Base-by-base conservation (phyloP, 2,329 filamentous ascomycete species). In the Pestalotiopsis sp. region DNA sequence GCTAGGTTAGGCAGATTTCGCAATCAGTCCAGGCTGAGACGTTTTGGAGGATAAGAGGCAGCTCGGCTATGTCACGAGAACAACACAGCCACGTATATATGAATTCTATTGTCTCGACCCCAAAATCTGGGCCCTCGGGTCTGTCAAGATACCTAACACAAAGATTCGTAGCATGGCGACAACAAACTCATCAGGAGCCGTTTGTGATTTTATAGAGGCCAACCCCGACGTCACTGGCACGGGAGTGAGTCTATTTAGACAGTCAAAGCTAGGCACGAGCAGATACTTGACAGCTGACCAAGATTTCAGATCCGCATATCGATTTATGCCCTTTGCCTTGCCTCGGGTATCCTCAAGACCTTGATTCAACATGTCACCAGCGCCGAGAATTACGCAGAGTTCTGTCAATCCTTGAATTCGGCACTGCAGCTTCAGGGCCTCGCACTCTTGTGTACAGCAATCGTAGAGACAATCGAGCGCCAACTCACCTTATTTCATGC, bases 211-310 rank as follows among this genome's bases (percentile, higher is more conserved):
- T 11, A 65, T 65, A 77, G 81, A 57, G 78, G 83, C 57, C 82
- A 86, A 71, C 69, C 82, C 48, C 80, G 78, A 6, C 74, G 79
- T 69, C 3, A 69, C 60, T 30, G 68, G 68, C 11, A 55, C 58
- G 2, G 68, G 68, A 9, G 66, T 67, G 39, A 57, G 68, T 65
- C 62, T 11, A 22, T 65, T 4, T 9, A 24, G 13, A 65, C 14
- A 13, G 39, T 24, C 14, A 14, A 38, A 24, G 9, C 6, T 22
- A 65, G 14, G 11, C 58, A 35, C 58, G 11, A 39, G 6, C 10
- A 20, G 24, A 56, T 30, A 9, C 26, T 6, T 40, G 14, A 24
- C 62, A 57, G n/a, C 17, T 22, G 5, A 11, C 11, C 7, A 38
- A 5, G 20, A n/a, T 39, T 24, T 17, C 55, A 69, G 68, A 69